Evolutionary conservation across 176 grass and related monocot genomes (phyloP), one percentile per base, ranked within the genome.

Genomic region (Raddia distichophylla): DNA sequence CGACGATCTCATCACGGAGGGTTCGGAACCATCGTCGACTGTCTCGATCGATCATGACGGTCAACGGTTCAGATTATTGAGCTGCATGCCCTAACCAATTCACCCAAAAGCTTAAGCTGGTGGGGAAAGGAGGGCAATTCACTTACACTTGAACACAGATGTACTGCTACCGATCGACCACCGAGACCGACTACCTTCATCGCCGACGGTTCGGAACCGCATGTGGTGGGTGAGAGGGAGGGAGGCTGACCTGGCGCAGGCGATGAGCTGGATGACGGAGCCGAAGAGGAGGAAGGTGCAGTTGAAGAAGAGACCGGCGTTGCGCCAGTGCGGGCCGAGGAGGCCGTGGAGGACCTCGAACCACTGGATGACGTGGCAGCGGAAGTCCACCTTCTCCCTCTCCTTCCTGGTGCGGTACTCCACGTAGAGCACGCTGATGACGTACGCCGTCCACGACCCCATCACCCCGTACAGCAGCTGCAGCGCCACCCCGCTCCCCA

Each of bases 281-380:
- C 96, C 96, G 80, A 99, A 99, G 54, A 99, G 91, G 64, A 99
- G 91, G 91, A 99, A 99, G 2, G 93, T 99, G 87, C 96, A 95
- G 86, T 99, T 95, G 87, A 99, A 99, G 88, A 95, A 70, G 37
- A 99, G 93, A 37, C 96, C 93, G 60, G 66, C 33, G 67, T 99
- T 99, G 58, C 96, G 91, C 96, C 96, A 99, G 34, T 95, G 96
- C 65, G 53, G 78, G 4, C 96, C 96, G 69, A 99, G 80, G 11
- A 99, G 78, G 19, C 96, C 96, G 33, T 93, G 87, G 15, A 99
- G 93, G 8, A 99, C 96, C 85, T 99, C 96, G 75, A 99, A 99
- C 96, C 96, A 99, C 91, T 99, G 96, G 76, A 99, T 99, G 44
- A 99, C 96, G 49, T 99, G 96, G 86, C 90, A 90, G 84, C 96